These are phyloP conservation scores for Primulina huaijiensis DNA, from an alignment of 257 asterid genomes.

Conservation along the genomic window DNA sequence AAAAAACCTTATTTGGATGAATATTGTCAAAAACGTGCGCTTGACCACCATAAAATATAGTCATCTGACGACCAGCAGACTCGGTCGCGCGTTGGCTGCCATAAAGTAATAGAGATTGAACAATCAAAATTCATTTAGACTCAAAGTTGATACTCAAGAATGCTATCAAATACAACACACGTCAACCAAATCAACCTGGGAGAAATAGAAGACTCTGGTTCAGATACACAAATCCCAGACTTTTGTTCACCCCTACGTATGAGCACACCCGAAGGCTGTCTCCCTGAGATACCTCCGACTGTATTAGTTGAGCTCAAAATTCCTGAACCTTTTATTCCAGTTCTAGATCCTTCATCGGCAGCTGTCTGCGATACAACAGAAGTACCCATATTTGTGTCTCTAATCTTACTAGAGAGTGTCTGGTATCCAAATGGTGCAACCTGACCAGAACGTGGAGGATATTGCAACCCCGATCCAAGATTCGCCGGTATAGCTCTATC, in stretches of 20 bases:
- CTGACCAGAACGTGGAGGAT: constrained; percentile 70
- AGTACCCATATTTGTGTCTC: constrained; percentile 58
- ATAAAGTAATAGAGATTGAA: constrained; percentile 25
- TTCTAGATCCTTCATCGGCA: constrained; percentile 97
- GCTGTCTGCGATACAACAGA: constrained; percentile 64
- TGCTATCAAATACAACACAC: constrained; percentile 11
- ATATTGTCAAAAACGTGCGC: constrained; percentile 91
- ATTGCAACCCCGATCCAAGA: constrained; percentile 47
- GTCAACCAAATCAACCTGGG: constrained; percentile 47
- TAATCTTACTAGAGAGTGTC: constrained; percentile 52
- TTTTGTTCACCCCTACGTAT: constrained; percentile 53
- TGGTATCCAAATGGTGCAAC: constrained; percentile 60
- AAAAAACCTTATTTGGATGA: constrained; percentile 74
- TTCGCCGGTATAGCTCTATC: constrained; percentile 46
- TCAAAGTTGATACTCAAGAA: constrained; percentile 1
- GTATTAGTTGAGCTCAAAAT: constrained; percentile 58
- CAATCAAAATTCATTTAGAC: constrained; percentile 14
- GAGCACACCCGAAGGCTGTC: constrained; percentile 67
- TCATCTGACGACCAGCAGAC: constrained; percentile 70
- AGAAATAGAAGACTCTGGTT: constrained; percentile 55
- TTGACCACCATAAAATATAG: constrained; percentile 92
- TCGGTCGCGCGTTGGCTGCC: constrained; percentile 59
- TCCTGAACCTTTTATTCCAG: constrained; percentile 87
- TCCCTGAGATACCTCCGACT: constrained; percentile 45
- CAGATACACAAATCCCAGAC: constrained; percentile 45